These are phyloP conservation scores for Carallia pectinifolia DNA, from an alignment of 345 rosid genomes.

Conservation along the genomic window DNA sequence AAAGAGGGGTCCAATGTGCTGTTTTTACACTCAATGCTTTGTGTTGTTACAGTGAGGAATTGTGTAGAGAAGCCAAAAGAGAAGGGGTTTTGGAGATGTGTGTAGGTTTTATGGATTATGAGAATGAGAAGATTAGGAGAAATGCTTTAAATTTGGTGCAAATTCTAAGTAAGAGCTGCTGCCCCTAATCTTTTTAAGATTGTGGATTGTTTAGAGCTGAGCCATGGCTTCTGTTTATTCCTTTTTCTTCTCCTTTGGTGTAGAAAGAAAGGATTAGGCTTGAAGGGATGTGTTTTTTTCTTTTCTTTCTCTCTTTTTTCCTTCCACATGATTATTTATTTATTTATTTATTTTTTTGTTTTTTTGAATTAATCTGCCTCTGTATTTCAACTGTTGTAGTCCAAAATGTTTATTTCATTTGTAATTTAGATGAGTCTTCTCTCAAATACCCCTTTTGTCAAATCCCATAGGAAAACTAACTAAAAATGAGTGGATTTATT, in stretches of 20 bases:
- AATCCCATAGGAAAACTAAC: too few relatives aligned
- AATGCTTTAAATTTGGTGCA: slow-evolving; percentile 62
- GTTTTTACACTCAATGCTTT: slow-evolving; percentile 63
- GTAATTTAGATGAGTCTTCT: slow-evolving; percentile 28
- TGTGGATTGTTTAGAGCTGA: slow-evolving; percentile 26
- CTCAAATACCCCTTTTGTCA: too few relatives aligned
- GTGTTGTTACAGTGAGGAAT: slow-evolving; percentile 49
- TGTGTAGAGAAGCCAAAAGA: slow-evolving; percentile 42
- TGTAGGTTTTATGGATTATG: slow-evolving; percentile 57
- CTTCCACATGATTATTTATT: neutral
- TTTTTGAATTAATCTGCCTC: slow-evolving; percentile 34
- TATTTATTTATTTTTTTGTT: neutral
- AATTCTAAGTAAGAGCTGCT: slow-evolving; percentile 41
- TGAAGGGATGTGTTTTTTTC: slow-evolving; percentile 22
- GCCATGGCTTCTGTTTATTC: slow-evolving; percentile 28
- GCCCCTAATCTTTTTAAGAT: slow-evolving; percentile 6
- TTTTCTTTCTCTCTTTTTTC: neutral
- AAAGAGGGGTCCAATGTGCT: slow-evolving; percentile 67
- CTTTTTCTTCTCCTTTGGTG: slow-evolving; percentile 42
- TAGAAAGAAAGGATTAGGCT: slow-evolving; percentile 41
- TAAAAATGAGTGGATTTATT: too few relatives aligned
- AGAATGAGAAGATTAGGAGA: slow-evolving; percentile 75
- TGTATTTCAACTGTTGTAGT: slow-evolving; percentile 22
- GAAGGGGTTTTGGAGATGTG: slow-evolving; percentile 69
- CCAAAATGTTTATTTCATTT: slow-evolving; percentile 24